Evolutionary conservation across 2,329 filamentous ascomycete species (phyloP).

Genomic region (Dryadomyces quercus-mongolicae): DNA sequence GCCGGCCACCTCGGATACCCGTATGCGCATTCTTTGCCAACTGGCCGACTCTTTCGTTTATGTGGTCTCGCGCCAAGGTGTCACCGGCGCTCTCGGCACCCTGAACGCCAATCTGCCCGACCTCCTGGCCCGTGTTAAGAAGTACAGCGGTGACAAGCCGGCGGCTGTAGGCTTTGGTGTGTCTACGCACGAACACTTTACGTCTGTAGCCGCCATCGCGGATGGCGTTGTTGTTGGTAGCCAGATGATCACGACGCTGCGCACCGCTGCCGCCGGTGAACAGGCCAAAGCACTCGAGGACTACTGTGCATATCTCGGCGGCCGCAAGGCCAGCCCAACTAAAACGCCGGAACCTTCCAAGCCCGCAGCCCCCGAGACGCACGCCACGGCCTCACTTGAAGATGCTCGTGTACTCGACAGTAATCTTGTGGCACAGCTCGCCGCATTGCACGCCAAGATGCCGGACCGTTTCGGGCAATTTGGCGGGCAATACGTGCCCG

Average conservation of each 20-base stretch:
- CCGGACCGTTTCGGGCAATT: conserved; percentile 90
- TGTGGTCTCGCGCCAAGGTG: conserved; percentile 92
- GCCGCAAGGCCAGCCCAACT: conserved; percentile 27
- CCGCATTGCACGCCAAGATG: conserved; percentile 67
- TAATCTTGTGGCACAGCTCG: conserved; percentile 69
- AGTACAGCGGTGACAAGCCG: conserved; percentile 81
- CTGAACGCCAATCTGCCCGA: conserved; percentile 73
- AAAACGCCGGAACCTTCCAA: conserved; percentile 49
- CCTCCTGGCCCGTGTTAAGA: conserved; percentile 74
- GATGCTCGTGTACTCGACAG: conserved; percentile 34
- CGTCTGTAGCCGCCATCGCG: conserved; percentile 69
- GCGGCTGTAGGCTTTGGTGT: conserved; percentile 93
- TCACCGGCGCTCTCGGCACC: conserved; percentile 78
- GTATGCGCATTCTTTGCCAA: conserved; percentile 92
- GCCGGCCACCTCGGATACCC: conserved; percentile 78
- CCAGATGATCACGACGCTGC: conserved; percentile 78
- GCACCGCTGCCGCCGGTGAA: conserved; percentile 44
- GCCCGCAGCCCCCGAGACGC: conserved; percentile 45
- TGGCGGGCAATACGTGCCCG: conserved; percentile 93
- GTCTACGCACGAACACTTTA: conserved; percentile 87
- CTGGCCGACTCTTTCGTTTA: conserved; percentile 99
- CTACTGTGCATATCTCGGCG: conserved; percentile 63
- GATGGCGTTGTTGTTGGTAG: conserved; percentile 96
- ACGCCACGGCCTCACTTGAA: conserved; percentile 43
- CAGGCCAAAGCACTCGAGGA: conserved; percentile 62